A percentile compares a stretch with the other conserved stretches of the same genome.
These are phyloP conservation scores for Heterobasidion irregulare DNA, from an alignment of 1,284 basidiomycete species.

Conservation along the genomic window DNA sequence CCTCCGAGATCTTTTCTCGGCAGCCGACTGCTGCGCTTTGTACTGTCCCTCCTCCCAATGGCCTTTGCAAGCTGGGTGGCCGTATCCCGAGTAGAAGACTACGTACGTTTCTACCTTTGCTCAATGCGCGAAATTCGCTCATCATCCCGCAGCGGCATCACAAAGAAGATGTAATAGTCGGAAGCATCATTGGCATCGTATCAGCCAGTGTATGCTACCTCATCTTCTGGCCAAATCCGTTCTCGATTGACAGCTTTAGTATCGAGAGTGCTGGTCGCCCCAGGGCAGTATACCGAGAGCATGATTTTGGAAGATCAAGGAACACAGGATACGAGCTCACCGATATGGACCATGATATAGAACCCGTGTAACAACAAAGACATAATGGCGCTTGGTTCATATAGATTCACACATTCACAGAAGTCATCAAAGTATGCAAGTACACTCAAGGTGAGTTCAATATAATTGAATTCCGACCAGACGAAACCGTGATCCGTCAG, in stretches of 20 bases:
- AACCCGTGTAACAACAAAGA: slow-evolving; percentile 27
- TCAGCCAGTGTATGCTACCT: slow-evolving; percentile 44
- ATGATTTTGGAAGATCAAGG: slow-evolving; percentile 13
- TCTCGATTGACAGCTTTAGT: slow-evolving; percentile 26
- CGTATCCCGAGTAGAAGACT: slow-evolving; percentile 54
- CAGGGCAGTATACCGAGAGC: slow-evolving; percentile 28
- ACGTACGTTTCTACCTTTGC: slow-evolving; percentile 32
- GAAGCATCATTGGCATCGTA: slow-evolving; percentile 45
- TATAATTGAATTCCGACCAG: too few relatives aligned
- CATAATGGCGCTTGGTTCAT: slow-evolving; percentile 9
- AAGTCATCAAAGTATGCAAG: too few relatives aligned
- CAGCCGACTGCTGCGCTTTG: slow-evolving; percentile 40
- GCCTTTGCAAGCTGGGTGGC: slow-evolving; percentile 54
- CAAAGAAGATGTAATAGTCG: slow-evolving; percentile 59
- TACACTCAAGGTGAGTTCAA: too few relatives aligned
- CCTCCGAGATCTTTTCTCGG: slow-evolving; percentile 28
- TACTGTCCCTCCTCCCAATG: slow-evolving; percentile 43
- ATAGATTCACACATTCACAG: too few relatives aligned
- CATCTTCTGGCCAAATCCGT: slow-evolving; percentile 59
- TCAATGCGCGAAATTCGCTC: background rate
- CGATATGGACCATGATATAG: slow-evolving; percentile 34
- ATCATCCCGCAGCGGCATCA: slow-evolving; percentile 43
- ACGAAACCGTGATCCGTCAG: too few relatives aligned
- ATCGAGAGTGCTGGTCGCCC: slow-evolving; percentile 25
- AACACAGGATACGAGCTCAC: slow-evolving; percentile 39